Evolutionary conservation across 192 early-diverging fungal genomes (phyloP).

Genomic region (Podila epicladia): DNA sequence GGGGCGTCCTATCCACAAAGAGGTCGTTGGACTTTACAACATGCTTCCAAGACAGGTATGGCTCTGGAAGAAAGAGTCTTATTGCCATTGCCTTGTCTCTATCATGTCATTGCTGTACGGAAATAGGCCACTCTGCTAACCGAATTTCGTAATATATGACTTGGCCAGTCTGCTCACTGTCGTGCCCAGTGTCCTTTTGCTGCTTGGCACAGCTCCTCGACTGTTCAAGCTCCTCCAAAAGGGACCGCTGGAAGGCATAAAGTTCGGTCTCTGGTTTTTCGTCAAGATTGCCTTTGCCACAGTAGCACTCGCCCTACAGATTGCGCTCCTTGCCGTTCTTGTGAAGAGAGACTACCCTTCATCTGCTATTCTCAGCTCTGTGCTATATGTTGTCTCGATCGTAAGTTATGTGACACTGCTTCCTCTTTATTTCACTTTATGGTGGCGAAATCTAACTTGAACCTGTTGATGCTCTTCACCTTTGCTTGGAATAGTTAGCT

Average conservation of each 20-base stretch:
- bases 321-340: constrained; percentile 5
- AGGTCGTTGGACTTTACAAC: constrained; percentile 9
- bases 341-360: constrained; percentile 6
- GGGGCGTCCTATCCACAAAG: constrained; percentile 8
- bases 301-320: constrained; percentile 6
- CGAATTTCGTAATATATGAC: constrained; percentile 7
- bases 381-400: constrained; percentile 6
- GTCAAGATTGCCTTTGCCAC: constrained; percentile 6
- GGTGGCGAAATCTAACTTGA: constrained; percentile 6
- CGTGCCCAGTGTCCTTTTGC: constrained; percentile 5
- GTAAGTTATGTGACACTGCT: constrained; percentile 1
- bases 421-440: constrained; percentile 6
- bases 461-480: constrained; percentile 5
- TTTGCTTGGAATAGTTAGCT: constrained; percentile 9
- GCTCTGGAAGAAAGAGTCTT: constrained; percentile 2
- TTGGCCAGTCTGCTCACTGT: constrained; percentile 6
- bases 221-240: constrained; percentile 6
- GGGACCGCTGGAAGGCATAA: constrained; percentile 1
- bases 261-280: constrained; percentile 7
- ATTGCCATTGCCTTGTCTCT: constrained; percentile 7
- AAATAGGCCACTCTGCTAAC: constrained; percentile 5
- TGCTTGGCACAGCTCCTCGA: constrained; percentile 6
- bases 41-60: constrained; percentile 6
- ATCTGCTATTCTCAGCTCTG: constrained; percentile 6
- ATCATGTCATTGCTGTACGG: background rate